Base-by-base conservation (phyloP, 306 rosid genomes). In the Macrotyloma uniflorum region DNA sequence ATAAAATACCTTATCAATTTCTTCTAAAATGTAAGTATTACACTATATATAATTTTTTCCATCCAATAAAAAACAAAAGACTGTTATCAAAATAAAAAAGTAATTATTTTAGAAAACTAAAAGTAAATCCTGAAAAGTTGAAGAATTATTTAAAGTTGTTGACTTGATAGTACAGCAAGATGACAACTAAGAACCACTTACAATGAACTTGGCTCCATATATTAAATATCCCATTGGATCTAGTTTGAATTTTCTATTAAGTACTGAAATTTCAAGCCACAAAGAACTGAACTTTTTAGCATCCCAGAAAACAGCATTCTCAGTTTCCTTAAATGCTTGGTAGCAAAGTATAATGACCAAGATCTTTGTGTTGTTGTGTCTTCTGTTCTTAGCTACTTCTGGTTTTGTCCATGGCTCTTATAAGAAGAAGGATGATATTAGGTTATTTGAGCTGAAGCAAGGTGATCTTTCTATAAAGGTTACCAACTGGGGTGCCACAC, bases 401-500 rank as follows among this genome's bases (percentile, higher is more conserved):
- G 81, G 85, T 3, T 61, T 51, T 77, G 86, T 57, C 20, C 71
- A 74, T 62, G 86, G 82, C 20, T 74, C 45, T 46, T 8, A 15
- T 8, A 71, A 77, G 38, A 54, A 69, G 40, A 54, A 63, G 47
- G 72, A 82, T 16, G 3, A 63, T 2, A 64, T 85, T 63, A 66
- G 79, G 24, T 23, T 82, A 16, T 85, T 85, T 82, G 88, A 82
- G 81, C 83, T 85, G n/a, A 85, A 74, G 24, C 82, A 85, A 69
- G 86, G 84, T 36, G 79, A 78, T 12, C 4, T 85, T 40, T 78
- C 86, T 22, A 69, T 85, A 66, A 85, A 82, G 74, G 84, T 85
- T 62, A 42, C 88, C 49, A 85, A 85, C 26, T 85, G 85, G 85
- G 88, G 88, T 61, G 88, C 88, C 16, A 50, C 88, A 43, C 70